These are phyloP conservation scores for Pseudocercospora vitis DNA, from an alignment of 2,329 filamentous ascomycete genomes.

Conservation along the genomic window DNA sequence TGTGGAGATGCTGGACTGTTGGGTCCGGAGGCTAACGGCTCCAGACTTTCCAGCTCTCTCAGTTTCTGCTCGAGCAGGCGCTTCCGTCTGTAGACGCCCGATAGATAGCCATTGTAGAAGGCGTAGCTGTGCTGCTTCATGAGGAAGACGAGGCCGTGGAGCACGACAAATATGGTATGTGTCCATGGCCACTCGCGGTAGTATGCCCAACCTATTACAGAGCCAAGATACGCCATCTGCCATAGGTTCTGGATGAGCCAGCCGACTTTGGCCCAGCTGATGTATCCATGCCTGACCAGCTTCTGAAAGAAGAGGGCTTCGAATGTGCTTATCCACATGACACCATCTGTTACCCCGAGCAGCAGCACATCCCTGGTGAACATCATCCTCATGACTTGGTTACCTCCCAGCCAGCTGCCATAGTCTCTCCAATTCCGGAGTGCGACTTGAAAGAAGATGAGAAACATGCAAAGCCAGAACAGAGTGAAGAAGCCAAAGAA, in stretches of 20 bases:
- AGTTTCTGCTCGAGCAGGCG: conserved; percentile 51
- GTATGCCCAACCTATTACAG: conserved; percentile 65
- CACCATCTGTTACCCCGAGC: conserved; percentile 62
- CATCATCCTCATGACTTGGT: conserved; percentile 73
- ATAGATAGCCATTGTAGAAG: conserved; percentile 71
- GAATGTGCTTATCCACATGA: conserved; percentile 66
- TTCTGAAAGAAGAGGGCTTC: conserved; percentile 67
- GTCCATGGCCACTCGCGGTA: conserved; percentile 80
- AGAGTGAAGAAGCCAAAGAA: conserved; percentile 79
- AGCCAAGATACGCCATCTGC: conserved; percentile 65
- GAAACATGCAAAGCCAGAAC: conserved; percentile 70
- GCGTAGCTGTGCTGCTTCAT: conserved; percentile 84
- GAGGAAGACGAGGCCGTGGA: conserved; percentile 72
- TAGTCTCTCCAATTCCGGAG: conserved; percentile 67
- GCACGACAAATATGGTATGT: conserved; percentile 73
- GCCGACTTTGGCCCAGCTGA: conserved; percentile 67
- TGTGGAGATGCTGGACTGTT: conserved; percentile 36
- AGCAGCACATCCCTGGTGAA: conserved; percentile 54
- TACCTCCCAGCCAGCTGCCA: conserved; percentile 67
- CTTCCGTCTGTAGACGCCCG: conserved; percentile 58
- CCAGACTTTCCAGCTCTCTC: conserved; percentile 58
- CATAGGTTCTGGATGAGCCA: conserved; percentile 76
- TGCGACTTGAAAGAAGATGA: conserved; percentile 67
- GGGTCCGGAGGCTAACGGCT: conserved; percentile 43
- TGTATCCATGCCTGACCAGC: conserved; percentile 56